A percentile compares a stretch with the other conserved stretches of the same genome.
Evolutionary conservation across 2,329 filamentous ascomycete species (phyloP).

Genomic region (Endocalyx cinctus): DNA sequence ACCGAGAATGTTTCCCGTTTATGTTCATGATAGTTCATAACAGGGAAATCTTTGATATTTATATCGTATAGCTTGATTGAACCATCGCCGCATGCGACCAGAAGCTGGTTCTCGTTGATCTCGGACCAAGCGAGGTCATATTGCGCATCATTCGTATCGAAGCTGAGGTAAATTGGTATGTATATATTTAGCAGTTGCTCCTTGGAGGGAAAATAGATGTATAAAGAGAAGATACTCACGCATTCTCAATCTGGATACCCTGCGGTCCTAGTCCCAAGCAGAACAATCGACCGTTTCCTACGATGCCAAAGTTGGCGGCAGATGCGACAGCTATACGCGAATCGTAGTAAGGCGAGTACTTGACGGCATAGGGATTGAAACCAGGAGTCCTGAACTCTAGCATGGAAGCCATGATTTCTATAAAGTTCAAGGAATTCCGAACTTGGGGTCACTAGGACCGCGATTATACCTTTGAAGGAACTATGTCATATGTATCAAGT

Average conservation of each 20-base stretch:
- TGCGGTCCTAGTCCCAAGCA: constrained; percentile 76
- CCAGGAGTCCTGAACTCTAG: constrained; percentile 91
- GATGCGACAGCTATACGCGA: constrained; percentile 85
- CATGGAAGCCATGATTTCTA: constrained; percentile 55
- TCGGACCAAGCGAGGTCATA: constrained; percentile 97
- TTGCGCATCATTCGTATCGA: constrained; percentile 94
- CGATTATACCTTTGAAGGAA: no score
- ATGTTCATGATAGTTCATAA: constrained; percentile 91
- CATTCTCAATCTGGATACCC: constrained; percentile 81
- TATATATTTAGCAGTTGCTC: no score
- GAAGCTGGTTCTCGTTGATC: constrained; percentile 89
- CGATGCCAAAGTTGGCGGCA: constrained; percentile 93
- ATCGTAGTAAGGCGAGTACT: constrained; percentile 98
- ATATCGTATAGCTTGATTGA: constrained; percentile 93
- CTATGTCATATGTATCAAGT: no score
- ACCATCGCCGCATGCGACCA: constrained; percentile 86
- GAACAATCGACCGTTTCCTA: constrained; percentile 89
- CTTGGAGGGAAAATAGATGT: neutral
- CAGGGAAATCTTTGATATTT: constrained; percentile 71
- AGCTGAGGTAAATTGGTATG: constrained; percentile 45
- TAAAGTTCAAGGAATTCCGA: neutral
- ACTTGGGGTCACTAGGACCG: constrained; percentile 1
- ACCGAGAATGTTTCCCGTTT: constrained; percentile 90
- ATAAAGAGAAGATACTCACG: constrained; percentile 42
- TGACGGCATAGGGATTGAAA: constrained; percentile 93